A percentile compares a stretch with the other conserved stretches of the same genome.
phyloP scores from a whole-genome alignment of 176 grass and related monocot genomes.

The Cocos nucifera region DNA sequence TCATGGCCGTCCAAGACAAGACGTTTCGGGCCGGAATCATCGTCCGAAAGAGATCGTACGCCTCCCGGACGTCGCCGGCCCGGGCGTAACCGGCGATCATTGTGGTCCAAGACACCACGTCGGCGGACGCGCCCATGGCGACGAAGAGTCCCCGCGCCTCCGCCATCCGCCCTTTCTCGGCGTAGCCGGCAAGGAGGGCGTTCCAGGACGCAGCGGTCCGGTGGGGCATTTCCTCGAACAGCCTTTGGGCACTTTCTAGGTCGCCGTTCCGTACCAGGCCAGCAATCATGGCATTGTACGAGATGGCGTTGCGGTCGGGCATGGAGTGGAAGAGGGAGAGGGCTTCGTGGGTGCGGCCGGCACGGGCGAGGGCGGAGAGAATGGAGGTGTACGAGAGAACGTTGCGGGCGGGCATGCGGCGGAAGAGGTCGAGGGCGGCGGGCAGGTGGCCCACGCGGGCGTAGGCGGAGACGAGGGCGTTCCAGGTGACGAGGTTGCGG shows the following conservation, averaged over 20 bases:
- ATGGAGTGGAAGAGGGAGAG: not conserved
- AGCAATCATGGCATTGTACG: conserved; percentile 8
- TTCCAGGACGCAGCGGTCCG: conserved; percentile 11
- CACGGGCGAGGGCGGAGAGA: conserved; percentile 9
- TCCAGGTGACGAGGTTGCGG: not conserved
- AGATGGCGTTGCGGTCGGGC: conserved; percentile 3
- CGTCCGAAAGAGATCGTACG: conserved; percentile 12
- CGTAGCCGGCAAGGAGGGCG: not conserved
- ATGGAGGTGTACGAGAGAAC: conserved; percentile 8
- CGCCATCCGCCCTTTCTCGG: conserved; percentile 3
- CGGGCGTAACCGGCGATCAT: conserved; percentile 4
- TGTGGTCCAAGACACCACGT: conserved; percentile 15
- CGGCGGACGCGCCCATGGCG: not conserved
- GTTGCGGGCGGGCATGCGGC: conserved; percentile 2
- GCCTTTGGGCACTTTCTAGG: not conserved
- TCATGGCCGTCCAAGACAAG: conserved; percentile 11
- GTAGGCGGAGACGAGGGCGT: conserved; percentile 7
- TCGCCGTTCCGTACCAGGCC: conserved; percentile 2
- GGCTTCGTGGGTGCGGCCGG: conserved; percentile 2
- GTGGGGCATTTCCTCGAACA: conserved; percentile 17
- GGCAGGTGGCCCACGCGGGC: not conserved
- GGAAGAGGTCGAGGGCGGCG: conserved; percentile 7
- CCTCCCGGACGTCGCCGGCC: conserved; percentile 4
- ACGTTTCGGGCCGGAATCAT: conserved; percentile 6
- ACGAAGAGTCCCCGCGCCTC: conserved; percentile 6